Conservation (phyloP, 495 filamentous ascomycete genomes). For the Delitschia confertaspora region DNA sequence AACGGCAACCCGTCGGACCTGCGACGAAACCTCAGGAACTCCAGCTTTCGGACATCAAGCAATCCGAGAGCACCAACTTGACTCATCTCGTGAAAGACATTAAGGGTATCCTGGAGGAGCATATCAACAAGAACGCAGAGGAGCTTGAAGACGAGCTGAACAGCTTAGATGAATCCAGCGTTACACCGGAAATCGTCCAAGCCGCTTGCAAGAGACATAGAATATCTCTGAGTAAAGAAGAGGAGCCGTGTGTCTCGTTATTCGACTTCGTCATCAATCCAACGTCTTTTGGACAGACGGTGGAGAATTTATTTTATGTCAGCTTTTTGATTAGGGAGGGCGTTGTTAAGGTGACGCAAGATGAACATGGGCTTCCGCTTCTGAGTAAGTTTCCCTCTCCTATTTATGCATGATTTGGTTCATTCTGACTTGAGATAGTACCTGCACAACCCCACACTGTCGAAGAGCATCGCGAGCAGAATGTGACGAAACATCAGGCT, state of each 20-base stretch:
- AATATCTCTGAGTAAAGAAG: constrained; percentile 35
- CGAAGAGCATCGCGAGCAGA: constrained; percentile 44
- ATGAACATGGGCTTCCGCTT: constrained; percentile 58
- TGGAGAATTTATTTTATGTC: constrained; percentile 96
- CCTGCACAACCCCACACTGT: constrained; percentile 40
- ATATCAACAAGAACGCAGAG: constrained; percentile 31
- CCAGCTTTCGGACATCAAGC: constrained; percentile 57
- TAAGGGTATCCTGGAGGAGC: constrained; percentile 35
- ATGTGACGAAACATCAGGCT: constrained; percentile 56
- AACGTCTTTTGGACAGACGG: constrained; percentile 80
- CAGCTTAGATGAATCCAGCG: constrained; percentile 24
- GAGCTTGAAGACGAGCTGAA: constrained; percentile 31
- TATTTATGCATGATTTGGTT: background rate
- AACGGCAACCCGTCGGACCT: constrained; percentile 51
- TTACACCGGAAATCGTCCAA: constrained; percentile 33
- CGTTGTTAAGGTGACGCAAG: constrained; percentile 53
- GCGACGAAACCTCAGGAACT: constrained; percentile 65
- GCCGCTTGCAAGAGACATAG: constrained; percentile 46
- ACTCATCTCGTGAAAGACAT: constrained; percentile 61
- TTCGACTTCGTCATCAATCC: constrained; percentile 86
- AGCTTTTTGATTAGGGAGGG: constrained; percentile 92
- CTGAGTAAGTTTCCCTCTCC: constrained; percentile 50
- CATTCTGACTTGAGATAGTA: constrained; percentile 2
- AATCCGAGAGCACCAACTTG: constrained; percentile 64
- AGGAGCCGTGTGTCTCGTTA: constrained; percentile 59